Conservation (phyloP, 441 rosid species). For the Metrosideros polymorpha region DNA sequence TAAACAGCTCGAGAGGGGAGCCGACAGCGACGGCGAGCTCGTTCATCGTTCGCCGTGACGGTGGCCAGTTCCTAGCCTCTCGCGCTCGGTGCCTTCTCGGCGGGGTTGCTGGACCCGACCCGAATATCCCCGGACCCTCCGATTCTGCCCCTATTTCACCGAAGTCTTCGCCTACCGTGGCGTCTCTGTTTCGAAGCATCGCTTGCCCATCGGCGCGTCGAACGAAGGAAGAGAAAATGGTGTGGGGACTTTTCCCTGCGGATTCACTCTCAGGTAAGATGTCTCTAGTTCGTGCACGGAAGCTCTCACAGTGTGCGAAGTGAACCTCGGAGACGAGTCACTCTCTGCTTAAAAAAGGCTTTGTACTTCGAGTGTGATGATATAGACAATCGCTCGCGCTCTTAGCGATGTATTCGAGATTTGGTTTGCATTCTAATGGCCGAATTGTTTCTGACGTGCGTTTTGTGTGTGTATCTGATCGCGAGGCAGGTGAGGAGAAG, state of each 20-base stretch:
- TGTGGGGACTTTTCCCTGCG: slow-evolving; percentile 72
- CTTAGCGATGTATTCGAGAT: neutral
- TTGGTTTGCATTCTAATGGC: neutral
- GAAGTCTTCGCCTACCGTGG: neutral
- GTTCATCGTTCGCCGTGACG: neutral
- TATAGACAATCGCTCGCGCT: neutral
- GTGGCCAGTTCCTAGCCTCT: neutral
- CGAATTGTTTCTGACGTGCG: neutral
- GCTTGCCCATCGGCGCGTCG: neutral
- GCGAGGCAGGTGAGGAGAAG: slow-evolving; percentile 56
- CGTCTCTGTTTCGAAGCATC: neutral
- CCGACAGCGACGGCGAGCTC: neutral
- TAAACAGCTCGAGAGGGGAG: neutral
- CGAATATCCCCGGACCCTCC: neutral
- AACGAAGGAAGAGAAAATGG: slow-evolving; percentile 30
- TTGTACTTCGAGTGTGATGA: neutral
- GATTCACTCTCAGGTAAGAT: slow-evolving; percentile 60
- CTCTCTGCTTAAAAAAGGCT: neutral
- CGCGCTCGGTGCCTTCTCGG: neutral
- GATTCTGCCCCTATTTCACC: neutral
- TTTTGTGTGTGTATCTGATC: neutral
- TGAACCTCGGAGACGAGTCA: neutral
- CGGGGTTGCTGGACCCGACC: neutral
- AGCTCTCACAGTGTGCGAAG: neutral
- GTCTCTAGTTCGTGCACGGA: neutral